phyloP scores from a whole-genome alignment of 164 flowering plant genomes.

The Brasenia schreberi region DNA sequence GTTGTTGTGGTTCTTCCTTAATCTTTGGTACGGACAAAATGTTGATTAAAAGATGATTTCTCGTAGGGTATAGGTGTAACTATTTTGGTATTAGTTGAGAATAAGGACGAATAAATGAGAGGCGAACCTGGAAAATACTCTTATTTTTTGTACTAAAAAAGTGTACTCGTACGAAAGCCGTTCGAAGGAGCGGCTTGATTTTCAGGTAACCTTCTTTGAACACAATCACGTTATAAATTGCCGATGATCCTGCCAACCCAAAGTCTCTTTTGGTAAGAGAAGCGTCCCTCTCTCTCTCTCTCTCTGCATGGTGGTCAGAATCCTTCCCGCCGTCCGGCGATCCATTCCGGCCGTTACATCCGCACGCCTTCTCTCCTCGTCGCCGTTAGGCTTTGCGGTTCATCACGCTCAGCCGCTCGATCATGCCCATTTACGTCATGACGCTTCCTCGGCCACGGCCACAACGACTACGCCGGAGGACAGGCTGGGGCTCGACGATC shows the following conservation, averaged over 20 bases:
- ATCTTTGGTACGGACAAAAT: no score
- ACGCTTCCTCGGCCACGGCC: neutral
- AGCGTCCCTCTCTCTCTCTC: neutral
- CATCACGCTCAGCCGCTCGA: neutral
- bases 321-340: neutral
- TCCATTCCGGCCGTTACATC: neutral
- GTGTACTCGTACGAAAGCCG: no score
- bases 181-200: neutral
- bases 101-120: no score
- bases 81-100: no score
- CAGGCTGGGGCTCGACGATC: constrained; percentile 26
- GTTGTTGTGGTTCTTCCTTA: no score
- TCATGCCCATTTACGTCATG: neutral
- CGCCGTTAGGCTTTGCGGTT: neutral
- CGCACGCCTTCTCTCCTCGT: neutral
- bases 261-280: neutral
- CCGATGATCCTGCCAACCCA: neutral
- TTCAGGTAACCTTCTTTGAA: neutral
- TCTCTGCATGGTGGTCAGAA: neutral
- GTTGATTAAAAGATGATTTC: no score
- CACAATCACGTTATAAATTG: neutral
- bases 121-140: no score
- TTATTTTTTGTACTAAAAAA: no score
- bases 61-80: no score
- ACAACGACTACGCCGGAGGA: neutral